Base-by-base conservation (phyloP, 2,329 filamentous ascomycete genomes). In the Exserohilum turcica region DNA sequence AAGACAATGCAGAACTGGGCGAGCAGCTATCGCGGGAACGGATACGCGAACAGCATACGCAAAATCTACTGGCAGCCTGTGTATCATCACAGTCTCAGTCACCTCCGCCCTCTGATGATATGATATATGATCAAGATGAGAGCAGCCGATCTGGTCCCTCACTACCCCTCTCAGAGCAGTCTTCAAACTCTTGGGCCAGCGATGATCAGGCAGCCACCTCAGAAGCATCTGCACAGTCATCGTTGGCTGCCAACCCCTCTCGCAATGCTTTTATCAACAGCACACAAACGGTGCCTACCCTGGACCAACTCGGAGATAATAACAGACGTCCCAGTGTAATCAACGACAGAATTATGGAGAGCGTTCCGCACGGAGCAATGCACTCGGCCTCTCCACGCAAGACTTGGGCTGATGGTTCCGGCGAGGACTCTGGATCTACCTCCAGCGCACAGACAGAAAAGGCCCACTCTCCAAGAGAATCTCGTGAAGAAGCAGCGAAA, bases 211-310 rank as follows among this genome's bases (percentile, higher is more conserved):
- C 54, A 6, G 43, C 21, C 1, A 65, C 61, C 9, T 58, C 64
- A 16, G 60, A 63, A 3, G 60, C 54, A n/a, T 59, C 59, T 13
- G 57, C 54, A 8, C 50, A 54, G 38, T 29, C 46, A 8, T 42
- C 53, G 21, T 27, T 51, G 9, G 43, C 49, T 44, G 48, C 28
- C 9, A 71, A 76, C 28, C 67, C 74, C 24, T 75, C 72, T 15
- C 67, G 66, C 12, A 77, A 67, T 60, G 71, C 75, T 15, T 75
- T 78, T 38, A 71, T 76, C 54, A 79, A 78, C 61, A 77, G 76
- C 53, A 75, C 75, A 3, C 74, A 78, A 45, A 72, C 72, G 18
- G 61, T 75, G 8, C 73, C 74, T 5, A 76, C 71, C 4, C 44
- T 74, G 10, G 54, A 58, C 32, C 66, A 67, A 8, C 59, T 58